Conservation (phyloP, 1,284 basidiomycete genomes). For the Sporisorium graminicola region DNA sequence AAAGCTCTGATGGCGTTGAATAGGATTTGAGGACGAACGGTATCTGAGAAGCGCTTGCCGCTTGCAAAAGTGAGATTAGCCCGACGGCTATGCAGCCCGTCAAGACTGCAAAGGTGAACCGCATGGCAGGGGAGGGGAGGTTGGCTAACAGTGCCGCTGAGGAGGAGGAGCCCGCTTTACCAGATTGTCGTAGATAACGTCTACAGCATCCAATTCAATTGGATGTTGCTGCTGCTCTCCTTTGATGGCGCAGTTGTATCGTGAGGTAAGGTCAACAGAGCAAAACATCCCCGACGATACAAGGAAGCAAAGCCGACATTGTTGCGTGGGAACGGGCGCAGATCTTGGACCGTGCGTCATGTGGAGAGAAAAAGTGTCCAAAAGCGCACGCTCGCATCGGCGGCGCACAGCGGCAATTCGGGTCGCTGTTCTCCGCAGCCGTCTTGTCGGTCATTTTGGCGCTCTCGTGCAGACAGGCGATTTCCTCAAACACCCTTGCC, state of each 20-base stretch:
- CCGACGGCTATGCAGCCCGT: conserved; percentile 17
- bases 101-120: conserved; percentile 9
- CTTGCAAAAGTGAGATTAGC: conserved; percentile 6
- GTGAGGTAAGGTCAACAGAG: neutral
- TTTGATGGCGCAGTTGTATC: neutral
- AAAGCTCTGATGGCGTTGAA: neutral
- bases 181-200: no score
- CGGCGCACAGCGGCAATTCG: neutral
- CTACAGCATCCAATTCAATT: no score
- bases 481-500: neutral
- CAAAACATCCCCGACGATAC: neutral
- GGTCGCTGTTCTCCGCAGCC: neutral
- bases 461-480: neutral
- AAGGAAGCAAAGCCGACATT: no score
- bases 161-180: no score
- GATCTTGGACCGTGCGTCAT: conserved; percentile 28
- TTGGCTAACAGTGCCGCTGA: neutral
- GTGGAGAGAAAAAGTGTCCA: conserved; percentile 20
- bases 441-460: neutral
- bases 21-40: conserved; percentile 16
- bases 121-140: conserved; percentile 6
- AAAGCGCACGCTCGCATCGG: conserved; percentile 3
- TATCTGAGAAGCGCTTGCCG: conserved; percentile 14
- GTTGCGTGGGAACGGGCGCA: neutral
- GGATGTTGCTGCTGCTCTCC: neutral